Conservation (phyloP, 352 stramenopile species). For the Phytophthora hybrid region DNA sequence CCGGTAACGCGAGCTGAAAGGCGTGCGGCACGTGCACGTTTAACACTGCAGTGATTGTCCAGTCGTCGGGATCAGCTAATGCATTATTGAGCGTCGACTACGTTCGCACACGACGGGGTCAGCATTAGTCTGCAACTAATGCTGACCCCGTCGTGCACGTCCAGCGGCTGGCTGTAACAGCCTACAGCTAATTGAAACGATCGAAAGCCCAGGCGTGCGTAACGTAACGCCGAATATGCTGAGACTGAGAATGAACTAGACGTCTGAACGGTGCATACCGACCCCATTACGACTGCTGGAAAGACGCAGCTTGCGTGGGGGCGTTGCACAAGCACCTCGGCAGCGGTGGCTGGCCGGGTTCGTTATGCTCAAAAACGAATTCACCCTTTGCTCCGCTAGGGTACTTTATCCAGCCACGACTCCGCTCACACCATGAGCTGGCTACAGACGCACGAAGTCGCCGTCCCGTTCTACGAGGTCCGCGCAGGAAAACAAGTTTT, state of each 20-base stretch:
- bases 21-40: conserved; percentile 3
- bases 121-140: conserved; percentile 10
- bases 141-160: no score
- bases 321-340: conserved; percentile 4
- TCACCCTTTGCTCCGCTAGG: conserved; percentile 26
- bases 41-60: conserved; percentile 16
- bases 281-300: conserved; percentile 22
- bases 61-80: neutral
- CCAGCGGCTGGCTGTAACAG: no score
- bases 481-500: conserved; percentile 58
- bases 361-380: conserved; percentile 31
- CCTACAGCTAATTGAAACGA: conserved; percentile 17
- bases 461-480: conserved; percentile 54
- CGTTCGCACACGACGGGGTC: conserved; percentile 1
- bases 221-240: conserved; percentile 36
- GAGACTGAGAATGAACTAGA: conserved; percentile 17
- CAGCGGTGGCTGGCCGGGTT: neutral
- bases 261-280: conserved; percentile 15
- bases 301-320: conserved; percentile 27
- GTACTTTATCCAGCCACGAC: conserved; percentile 16
- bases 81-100: neutral
- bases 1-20: conserved; percentile 25
- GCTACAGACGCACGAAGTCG: conserved; percentile 60
- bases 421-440: conserved; percentile 57
- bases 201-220: conserved; percentile 19